Base-by-base conservation (phyloP, 2,329 filamentous ascomycete genomes). In the Cladorrhinum sp. region DNA sequence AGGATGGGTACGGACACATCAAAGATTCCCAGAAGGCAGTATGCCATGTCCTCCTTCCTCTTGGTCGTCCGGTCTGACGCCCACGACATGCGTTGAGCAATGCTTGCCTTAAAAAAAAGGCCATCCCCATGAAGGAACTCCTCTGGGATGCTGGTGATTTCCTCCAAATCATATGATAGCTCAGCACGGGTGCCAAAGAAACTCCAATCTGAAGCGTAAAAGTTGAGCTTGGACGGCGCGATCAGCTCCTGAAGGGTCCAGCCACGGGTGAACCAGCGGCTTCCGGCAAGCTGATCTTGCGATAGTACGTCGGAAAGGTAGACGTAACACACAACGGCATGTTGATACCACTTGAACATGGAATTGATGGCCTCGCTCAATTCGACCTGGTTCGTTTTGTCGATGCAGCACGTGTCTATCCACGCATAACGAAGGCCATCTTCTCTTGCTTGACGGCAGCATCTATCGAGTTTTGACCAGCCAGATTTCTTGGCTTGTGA, bases 241-340 rank as follows among this genome's bases (percentile, higher is more conserved):
- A 90, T 78, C 0, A 88, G 85, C 72, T 90, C 84, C 70, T 87
- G 87, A 64, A 87, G 75, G 0, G 85, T 89, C 66, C 85, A 83
- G 22, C 70, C 69, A 83, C 79, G 63, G 0, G 66, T 69, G 54
- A 73, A 60, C 58, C 58, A 60, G 29, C 58, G 58, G 41, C 71
- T 69, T 67, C 69, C 18, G 64, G 49, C 49, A 13, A 45, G 20
- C 23, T 22, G 27, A 18, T 48, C 27, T 53, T 36, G 23, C 13
- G 38, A 27, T 38, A n/a, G 8, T 4, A 58, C 50, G 49, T 61
- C 59, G 16, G 48, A 29, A 9, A 63, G 58, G 24, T 50, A 55
- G 20, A 55, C 53, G 54, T 63, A 63, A 38, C 58, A 63, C 2
- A 63, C 51, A 2, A 5, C 55, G 20, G 58, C 57, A 22, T 50